Evolutionary conservation across 805 yeast genomes (phyloP), one percentile per base, ranked within the genome.

Genomic region (Schwanniomyces vanrijiae): DNA sequence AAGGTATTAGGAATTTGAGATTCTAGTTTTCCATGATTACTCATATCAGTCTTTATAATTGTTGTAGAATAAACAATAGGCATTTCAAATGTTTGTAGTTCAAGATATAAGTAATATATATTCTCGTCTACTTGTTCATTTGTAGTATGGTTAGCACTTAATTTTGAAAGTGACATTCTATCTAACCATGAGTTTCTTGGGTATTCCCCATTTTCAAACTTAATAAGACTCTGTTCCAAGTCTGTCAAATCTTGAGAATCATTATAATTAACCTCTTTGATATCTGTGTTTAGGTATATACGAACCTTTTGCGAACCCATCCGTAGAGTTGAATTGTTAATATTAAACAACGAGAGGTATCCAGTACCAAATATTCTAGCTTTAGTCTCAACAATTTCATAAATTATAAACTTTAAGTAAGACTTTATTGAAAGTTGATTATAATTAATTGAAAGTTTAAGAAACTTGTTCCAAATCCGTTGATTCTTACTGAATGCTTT

Each of bases 131-230:
- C 43, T 20, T 7, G 20, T 11, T 20, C 39, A 13, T 43, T 44
- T 10, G 35, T 22, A 13, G 19, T 24, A 14, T 29, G 10, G 20
- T 43, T 25, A 26, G 61, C 64, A 53, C 80, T 83, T 37, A 85
- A 73, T 49, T 73, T 71, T 10, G 88, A 72, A 51, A 83, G 73
- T 0, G 86, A 78, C 47, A 87, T 55, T 39, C 79, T 73, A 58
- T 90, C 96, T 8, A 90, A 70, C 97, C 97, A 91, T 42, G 77
- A 81, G 1, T 80, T 64, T 5, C 78, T 64, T 4, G 77, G 67
- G 21, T 81, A 69, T 21, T 87, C 91, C 1, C 90, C 90, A 50
- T 78, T 75, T 56, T 86, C 90, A 57, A 83, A 87, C 42, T 66
- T 68, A 52, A 86, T 83, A 37, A 87, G 69, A 42, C 77, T 69